A percentile compares a stretch with the other conserved stretches of the same genome.
phyloP scores from a whole-genome alignment of 352 stramenopile species.

The Pythium graminicola region DNA sequence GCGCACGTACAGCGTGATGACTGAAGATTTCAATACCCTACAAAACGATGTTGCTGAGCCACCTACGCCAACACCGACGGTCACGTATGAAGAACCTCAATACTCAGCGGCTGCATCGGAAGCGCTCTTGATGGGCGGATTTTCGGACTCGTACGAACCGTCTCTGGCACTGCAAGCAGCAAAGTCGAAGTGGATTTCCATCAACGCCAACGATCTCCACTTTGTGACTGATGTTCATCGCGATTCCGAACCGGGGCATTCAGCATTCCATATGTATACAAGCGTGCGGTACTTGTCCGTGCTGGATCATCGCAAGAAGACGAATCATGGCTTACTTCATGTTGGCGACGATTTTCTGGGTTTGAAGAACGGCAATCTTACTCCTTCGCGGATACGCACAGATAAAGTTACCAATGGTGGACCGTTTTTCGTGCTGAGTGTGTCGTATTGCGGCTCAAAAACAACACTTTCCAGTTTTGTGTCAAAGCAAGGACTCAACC shows the following conservation, averaged over 20 bases:
- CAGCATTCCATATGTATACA: conserved; percentile 53
- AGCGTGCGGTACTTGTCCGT: conserved; percentile 53
- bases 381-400: conserved; percentile 55
- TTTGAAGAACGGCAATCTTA: conserved; percentile 69
- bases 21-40: conserved; percentile 22
- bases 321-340: conserved; percentile 70
- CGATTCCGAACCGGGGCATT: conserved; percentile 54
- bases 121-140: conserved; percentile 55
- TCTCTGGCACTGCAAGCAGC: conserved; percentile 38
- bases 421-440: conserved; percentile 47
- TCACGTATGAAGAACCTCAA: conserved; percentile 15
- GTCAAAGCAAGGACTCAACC: conserved; percentile 46
- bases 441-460: conserved; percentile 56
- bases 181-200: conserved; percentile 66
- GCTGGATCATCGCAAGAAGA: conserved; percentile 62
- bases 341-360: conserved; percentile 79
- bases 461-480: conserved; percentile 45
- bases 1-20: conserved; percentile 10
- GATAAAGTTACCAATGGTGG: conserved; percentile 46
- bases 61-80: not conserved
- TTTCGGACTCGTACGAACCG: conserved; percentile 63
- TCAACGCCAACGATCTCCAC: conserved; percentile 50
- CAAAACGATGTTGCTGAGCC: conserved; percentile 21
- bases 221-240: conserved; percentile 62
- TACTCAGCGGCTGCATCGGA: conserved; percentile 27